Conservation (phyloP, 2,329 filamentous ascomycete genomes). For the Talaromyces islandicus region DNA sequence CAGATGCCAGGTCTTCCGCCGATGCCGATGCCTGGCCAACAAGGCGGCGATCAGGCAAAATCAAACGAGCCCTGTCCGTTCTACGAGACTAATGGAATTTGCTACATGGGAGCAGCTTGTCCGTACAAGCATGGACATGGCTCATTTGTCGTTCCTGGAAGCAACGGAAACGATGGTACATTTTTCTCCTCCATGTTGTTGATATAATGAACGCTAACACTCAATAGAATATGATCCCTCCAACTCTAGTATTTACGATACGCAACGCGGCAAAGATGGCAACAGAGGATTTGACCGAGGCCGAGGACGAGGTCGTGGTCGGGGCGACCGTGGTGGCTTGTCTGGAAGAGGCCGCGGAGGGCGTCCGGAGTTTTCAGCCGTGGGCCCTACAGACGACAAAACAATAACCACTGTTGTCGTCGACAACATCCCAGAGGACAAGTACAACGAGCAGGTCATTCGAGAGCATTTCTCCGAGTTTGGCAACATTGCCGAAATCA, state of each 20-base stretch:
- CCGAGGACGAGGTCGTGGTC: constrained; percentile 35
- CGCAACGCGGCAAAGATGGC: constrained; percentile 15
- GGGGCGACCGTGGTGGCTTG: constrained; percentile 37
- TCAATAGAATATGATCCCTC: constrained; percentile 50
- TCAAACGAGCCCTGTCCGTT: constrained; percentile 46
- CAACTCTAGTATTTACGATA: constrained; percentile 39
- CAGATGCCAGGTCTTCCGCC: constrained; percentile 43
- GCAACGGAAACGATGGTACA: constrained; percentile 30
- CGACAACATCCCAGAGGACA: constrained; percentile 56
- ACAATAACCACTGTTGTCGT: constrained; percentile 53
- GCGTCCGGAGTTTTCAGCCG: constrained; percentile 49
- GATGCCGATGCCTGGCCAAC: constrained; percentile 30
- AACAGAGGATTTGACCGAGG: constrained; percentile 22
- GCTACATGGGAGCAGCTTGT: constrained; percentile 50
- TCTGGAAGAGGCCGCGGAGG: constrained; percentile 30
- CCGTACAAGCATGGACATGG: constrained; percentile 52
- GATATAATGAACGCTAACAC: neutral
- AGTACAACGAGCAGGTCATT: constrained; percentile 48
- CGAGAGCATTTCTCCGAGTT: constrained; percentile 55
- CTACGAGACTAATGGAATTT: constrained; percentile 56
- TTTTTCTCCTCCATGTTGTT: constrained; percentile 2
- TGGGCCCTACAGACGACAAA: constrained; percentile 48
- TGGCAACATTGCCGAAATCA: constrained; percentile 50
- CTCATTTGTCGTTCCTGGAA: constrained; percentile 29
- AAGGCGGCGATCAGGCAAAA: constrained; percentile 25